phyloP scores from a whole-genome alignment of 768 basidiomycete genomes.

The Dentipellis sp. region DNA sequence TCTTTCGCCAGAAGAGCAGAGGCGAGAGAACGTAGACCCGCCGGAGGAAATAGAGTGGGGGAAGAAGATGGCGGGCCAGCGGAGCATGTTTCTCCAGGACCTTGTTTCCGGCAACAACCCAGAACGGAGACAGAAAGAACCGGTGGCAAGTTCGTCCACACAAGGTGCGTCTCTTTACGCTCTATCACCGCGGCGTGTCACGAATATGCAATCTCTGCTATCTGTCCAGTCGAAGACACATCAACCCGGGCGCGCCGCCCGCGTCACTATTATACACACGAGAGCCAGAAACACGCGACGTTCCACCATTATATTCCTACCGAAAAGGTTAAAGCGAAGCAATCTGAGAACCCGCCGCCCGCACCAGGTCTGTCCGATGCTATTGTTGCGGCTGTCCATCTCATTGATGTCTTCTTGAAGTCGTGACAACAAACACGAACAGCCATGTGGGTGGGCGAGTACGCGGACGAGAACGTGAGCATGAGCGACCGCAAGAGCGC shows the following conservation, averaged over 20 bases:
- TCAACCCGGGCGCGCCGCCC: slow-evolving; percentile 9
- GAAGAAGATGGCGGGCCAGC: slow-evolving; percentile 56
- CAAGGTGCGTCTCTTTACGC: slow-evolving; percentile 8
- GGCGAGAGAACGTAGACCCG: slow-evolving; percentile 70
- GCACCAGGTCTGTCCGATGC: slow-evolving; percentile 9
- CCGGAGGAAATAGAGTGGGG: slow-evolving; percentile 75
- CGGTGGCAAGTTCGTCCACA: slow-evolving; percentile 10
- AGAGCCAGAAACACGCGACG: slow-evolving; percentile 12
- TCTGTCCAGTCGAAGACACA: slow-evolving; percentile 3
- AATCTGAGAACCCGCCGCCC: neutral
- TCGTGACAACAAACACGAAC: slow-evolving; percentile 2
- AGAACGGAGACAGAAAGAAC: slow-evolving; percentile 25
- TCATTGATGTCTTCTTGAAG: neutral
- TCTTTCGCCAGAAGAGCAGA: slow-evolving; percentile 45
- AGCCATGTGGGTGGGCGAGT: slow-evolving; percentile 2
- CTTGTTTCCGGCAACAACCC: slow-evolving; percentile 41
- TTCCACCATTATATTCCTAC: slow-evolving; percentile 16
- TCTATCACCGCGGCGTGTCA: neutral
- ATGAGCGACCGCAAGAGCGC: slow-evolving; percentile 16
- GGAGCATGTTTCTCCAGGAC: slow-evolving; percentile 63
- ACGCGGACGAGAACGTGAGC: slow-evolving; percentile 7
- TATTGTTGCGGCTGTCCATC: neutral
- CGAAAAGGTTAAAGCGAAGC: slow-evolving; percentile 8
- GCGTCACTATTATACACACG: slow-evolving; percentile 10
- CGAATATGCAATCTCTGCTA: neutral